Percentiles rank a stretch among this genome's conserved stretches.
Evolutionary conservation across 352 stramenopile species (phyloP).

Genomic region (Phytophthora citricola): DNA sequence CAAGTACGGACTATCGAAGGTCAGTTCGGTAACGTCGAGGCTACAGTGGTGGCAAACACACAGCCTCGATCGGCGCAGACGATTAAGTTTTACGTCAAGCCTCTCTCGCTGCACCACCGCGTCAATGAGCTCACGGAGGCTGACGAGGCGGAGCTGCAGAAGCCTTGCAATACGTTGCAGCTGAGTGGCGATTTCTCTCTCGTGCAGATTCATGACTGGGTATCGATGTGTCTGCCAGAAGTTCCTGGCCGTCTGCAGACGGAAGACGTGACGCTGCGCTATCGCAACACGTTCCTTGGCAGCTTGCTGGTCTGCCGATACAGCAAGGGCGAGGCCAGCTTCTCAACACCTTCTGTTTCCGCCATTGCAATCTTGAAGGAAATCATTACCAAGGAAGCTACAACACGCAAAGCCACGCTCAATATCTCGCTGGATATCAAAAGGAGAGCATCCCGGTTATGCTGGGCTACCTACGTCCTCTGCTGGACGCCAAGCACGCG

Average conservation of each 20-base stretch:
- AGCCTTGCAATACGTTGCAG: conserved; percentile 68
- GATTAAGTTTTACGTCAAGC: conserved; percentile 83
- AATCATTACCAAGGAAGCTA: conserved; percentile 87
- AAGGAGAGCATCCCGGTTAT: conserved; percentile 80
- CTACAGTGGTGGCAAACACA: conserved; percentile 71
- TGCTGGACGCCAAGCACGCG: conserved; percentile 76
- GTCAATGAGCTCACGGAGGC: conserved; percentile 64
- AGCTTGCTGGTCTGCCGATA: conserved; percentile 81
- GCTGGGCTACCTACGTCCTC: conserved; percentile 64
- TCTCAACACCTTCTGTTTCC: conserved; percentile 79
- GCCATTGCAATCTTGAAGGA: conserved; percentile 89
- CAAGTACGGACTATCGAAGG: conserved; percentile 86
- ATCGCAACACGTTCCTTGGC: conserved; percentile 80
- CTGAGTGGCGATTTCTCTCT: conserved; percentile 81
- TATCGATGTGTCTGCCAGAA: conserved; percentile 78
- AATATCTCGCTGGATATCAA: conserved; percentile 87
- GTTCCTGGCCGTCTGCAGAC: conserved; percentile 76
- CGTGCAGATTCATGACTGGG: conserved; percentile 89
- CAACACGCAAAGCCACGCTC: conserved; percentile 73
- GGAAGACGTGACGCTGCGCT: conserved; percentile 76
- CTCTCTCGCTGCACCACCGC: conserved; percentile 83
- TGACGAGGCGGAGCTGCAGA: conserved; percentile 60
- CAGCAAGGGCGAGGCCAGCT: conserved; percentile 73
- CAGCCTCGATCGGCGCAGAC: conserved; percentile 71
- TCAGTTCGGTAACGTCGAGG: conserved; percentile 82